Conservation (phyloP, 139 green algal genomes). For the Chlamydomonas applanata region DNA sequence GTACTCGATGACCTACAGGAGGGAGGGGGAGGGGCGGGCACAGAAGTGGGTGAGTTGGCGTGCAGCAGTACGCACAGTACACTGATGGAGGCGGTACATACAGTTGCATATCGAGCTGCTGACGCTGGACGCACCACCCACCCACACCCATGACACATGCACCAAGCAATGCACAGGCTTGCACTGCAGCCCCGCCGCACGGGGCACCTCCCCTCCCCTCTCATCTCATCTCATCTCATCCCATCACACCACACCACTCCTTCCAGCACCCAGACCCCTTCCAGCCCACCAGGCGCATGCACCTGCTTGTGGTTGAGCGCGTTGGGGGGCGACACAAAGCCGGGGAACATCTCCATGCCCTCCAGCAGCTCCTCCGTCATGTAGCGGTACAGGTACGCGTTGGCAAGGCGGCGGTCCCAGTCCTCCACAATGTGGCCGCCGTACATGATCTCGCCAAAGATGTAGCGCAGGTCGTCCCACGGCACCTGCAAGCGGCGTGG, state of each 20-base stretch:
- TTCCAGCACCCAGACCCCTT: neutral
- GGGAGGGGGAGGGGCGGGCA: too few relatives aligned
- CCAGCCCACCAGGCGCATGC: neutral
- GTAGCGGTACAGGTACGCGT: conserved; percentile 56
- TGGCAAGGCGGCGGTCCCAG: conserved; percentile 84
- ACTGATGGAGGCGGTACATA: too few relatives aligned
- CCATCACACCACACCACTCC: neutral
- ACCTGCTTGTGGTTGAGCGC: conserved; percentile 70
- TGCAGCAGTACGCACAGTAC: too few relatives aligned
- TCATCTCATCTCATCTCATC: too few relatives aligned
- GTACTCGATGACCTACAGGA: conserved; percentile 71
- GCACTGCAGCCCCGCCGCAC: neutral
- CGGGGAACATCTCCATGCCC: conserved; percentile 77
- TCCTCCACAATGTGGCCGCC: conserved; percentile 93
- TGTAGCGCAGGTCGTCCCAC: conserved; percentile 88
- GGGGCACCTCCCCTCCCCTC: neutral
- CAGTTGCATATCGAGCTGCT: too few relatives aligned
- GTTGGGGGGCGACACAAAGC: conserved; percentile 65
- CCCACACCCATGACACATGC: too few relatives aligned
- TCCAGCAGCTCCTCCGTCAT: conserved; percentile 84
- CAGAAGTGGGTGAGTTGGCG: too few relatives aligned
- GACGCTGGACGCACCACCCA: too few relatives aligned
- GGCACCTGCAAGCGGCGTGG: conserved; percentile 52
- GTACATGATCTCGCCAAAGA: conserved; percentile 97
- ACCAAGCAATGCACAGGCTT: too few relatives aligned